Base-by-base conservation (phyloP, 345 rosid species). In the Physaria fendleri region DNA sequence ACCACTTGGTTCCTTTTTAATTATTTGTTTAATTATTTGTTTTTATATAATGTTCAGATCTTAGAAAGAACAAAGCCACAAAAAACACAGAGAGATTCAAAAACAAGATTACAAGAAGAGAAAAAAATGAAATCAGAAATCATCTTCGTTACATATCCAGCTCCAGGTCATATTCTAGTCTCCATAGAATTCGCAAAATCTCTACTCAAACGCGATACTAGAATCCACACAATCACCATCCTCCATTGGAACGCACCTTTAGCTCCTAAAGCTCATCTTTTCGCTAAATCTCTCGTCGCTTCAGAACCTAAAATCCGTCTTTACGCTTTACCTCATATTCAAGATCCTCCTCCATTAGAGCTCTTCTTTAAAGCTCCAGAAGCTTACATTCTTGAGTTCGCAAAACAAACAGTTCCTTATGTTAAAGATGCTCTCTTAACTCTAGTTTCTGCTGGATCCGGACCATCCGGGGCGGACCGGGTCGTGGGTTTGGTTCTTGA, bases 141-240 rank as follows among this genome's bases (percentile, higher is more conserved):
- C 30, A 71, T 71, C 34, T 58, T 71, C 22, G 61, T 71, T 21
- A 32, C 75, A n/a, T n/a, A n/a, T n/a, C n/a, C n/a, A n/a, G n/a
- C n/a, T 5, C 10, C 66, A 17, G 82, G 88, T 16, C 92, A 87
- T 72, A 47, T 76, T 18, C 69, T 67, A 4, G 74, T 83, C 3
- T 25, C 77, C 40, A 42, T 78, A 4, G 91, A 82, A 45, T 71
- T 82, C 32, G 80, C 84, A 0, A 77, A 71, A 29, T 55, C 67
- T 37, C 64, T 86, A 11, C 37, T 83, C 32, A 32, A 58, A 34
- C 71, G 20, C 0, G 73, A 84, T 46, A 44, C 56, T 30, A 65
- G 68, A 29, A 30, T 84, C 55, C 61, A 29, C 68, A 58, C 50
- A 4, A 71, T 71, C 59, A 58, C 66, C 20, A 42, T 71, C 49